These are phyloP conservation scores for Metarhizium robertsii DNA, from an alignment of 2,329 filamentous ascomycete species.

Conservation along the genomic window DNA sequence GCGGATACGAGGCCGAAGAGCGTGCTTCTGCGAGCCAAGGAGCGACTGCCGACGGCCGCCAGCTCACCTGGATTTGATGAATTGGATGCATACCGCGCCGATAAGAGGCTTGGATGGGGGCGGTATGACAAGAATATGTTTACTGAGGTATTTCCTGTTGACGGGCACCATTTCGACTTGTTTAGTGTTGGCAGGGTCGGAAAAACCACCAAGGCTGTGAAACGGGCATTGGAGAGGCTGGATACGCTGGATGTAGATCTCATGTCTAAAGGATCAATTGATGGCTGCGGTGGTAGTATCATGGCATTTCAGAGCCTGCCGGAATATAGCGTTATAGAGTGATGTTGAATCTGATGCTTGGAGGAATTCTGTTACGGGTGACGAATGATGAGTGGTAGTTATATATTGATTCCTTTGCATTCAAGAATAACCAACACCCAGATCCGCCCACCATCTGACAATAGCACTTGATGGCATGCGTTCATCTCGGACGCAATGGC, in stretches of 20 bases:
- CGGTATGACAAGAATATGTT: conserved; percentile 35
- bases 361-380: too few species aligned
- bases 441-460: too few species aligned
- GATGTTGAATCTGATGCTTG: too few species aligned
- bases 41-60: conserved; percentile 25
- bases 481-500: too few species aligned
- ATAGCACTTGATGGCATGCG: too few species aligned
- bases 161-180: conserved; percentile 43
- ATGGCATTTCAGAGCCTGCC: neutral
- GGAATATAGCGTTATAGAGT: too few species aligned
- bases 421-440: too few species aligned
- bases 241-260: neutral
- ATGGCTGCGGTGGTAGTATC: neutral
- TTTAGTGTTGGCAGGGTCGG: conserved; percentile 25
- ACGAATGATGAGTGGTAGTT: too few species aligned
- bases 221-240: conserved; percentile 7
- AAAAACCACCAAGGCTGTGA: conserved; percentile 18
- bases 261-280: neutral
- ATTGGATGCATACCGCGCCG: conserved; percentile 35
- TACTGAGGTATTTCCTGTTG: conserved; percentile 33
- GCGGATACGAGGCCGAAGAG: conserved; percentile 26
- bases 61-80: conserved; percentile 13
- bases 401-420: too few species aligned
- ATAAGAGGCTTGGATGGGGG: conserved; percentile 39
- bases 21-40: conserved; percentile 35